A percentile compares a stretch with the other conserved stretches of the same genome.
Conservation (phyloP, 257 asterid species). For the Jacaranda mimosifolia region DNA sequence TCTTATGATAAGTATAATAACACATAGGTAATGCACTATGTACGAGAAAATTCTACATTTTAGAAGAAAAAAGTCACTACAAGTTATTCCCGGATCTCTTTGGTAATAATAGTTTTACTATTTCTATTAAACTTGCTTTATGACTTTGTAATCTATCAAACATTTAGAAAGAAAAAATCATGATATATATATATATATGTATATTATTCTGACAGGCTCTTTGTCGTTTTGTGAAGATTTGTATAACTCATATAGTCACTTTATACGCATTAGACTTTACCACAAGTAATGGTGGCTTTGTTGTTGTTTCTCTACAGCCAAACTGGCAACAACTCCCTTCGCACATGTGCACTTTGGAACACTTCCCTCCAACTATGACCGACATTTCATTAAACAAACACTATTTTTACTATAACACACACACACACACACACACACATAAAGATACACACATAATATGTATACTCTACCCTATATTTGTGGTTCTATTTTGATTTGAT, state of each 20-base stretch:
- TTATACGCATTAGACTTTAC: not conserved
- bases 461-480: no score
- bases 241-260: not conserved
- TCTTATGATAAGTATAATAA: no score
- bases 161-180: not conserved
- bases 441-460: no score
- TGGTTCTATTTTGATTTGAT: no score
- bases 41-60: no score
- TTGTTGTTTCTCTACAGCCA: conserved; percentile 32
- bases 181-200: not conserved
- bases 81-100: no score
- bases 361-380: conserved; percentile 34
- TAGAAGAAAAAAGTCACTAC: no score
- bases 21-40: no score
- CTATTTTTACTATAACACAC: not conserved
- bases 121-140: not conserved
- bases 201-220: not conserved
- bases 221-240: conserved; percentile 18
- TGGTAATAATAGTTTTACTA: not conserved
- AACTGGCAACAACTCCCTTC: conserved; percentile 43
- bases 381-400: conserved; percentile 41
- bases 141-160: not conserved
- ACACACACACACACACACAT: not conserved
- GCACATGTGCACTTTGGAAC: conserved; percentile 42
- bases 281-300: conserved; percentile 23